Conservation (phyloP, 2,329 filamentous ascomycete species). For the Clathrospora elynae region DNA sequence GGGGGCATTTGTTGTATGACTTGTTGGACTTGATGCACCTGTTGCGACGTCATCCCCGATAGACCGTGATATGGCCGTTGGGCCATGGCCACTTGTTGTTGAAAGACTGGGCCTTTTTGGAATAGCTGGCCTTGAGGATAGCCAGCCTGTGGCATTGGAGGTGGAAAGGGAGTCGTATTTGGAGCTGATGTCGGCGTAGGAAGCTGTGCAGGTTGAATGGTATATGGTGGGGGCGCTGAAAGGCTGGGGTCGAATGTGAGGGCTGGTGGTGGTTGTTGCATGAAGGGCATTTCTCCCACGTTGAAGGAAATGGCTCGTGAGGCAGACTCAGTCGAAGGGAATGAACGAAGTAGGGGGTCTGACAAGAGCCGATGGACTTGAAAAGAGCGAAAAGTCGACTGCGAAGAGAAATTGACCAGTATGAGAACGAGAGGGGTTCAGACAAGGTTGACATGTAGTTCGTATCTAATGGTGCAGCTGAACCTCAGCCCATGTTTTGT, state of each 20-base stretch:
- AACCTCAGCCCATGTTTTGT: conserved; percentile 30
- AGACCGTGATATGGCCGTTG: conserved; percentile 30
- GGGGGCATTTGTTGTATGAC: no score
- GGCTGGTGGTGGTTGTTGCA: conserved; percentile 22
- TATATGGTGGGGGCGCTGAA: conserved; percentile 33
- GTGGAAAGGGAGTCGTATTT: conserved; percentile 20
- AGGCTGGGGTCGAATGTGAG: conserved; percentile 20
- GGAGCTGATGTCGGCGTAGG: conserved; percentile 24
- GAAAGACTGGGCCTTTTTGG: conserved; percentile 16
- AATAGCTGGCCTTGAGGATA: conserved; percentile 25
- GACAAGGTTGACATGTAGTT: conserved; percentile 15
- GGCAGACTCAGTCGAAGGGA: no score
- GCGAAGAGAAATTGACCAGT: no score
- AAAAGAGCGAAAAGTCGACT: no score
- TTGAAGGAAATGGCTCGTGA: no score
- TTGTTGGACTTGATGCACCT: conserved; percentile 38
- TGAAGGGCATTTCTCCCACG: conserved; percentile 20
- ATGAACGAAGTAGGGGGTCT: no score
- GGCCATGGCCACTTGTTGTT: conserved; percentile 14
- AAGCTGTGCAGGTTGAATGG: conserved; percentile 21
- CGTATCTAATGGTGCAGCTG: conserved; percentile 28
- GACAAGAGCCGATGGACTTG: no score
- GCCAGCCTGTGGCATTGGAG: conserved; percentile 17
- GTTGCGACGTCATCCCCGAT: conserved; percentile 33
- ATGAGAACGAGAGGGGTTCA: conserved; percentile 12